phyloP scores from a whole-genome alignment of 2,329 filamentous ascomycete species.

The Sarocladium oryzae region DNA sequence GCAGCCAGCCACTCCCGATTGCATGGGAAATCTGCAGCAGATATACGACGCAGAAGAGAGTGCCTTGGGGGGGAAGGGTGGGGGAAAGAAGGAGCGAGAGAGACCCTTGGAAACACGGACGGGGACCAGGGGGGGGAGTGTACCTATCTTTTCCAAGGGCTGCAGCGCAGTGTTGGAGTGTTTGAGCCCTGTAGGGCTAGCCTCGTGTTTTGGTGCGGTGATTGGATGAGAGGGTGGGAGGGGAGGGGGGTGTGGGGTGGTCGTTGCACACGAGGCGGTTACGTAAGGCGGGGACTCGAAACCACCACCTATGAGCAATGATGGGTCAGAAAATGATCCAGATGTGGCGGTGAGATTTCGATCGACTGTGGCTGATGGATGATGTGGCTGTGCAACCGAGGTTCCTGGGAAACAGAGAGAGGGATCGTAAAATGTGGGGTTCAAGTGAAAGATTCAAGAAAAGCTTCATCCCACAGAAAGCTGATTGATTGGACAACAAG shows the following conservation, averaged over 20 bases:
- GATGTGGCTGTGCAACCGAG: too few species aligned
- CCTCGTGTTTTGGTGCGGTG: slow-evolving; percentile 5
- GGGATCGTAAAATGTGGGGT: slow-evolving; percentile 1
- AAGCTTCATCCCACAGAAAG: not conserved
- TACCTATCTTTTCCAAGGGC: too few species aligned
- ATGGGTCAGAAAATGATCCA: not conserved
- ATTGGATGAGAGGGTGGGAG: not conserved
- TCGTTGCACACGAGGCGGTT: not conserved
- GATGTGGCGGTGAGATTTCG: slow-evolving; percentile 8
- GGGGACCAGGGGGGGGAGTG: too few species aligned
- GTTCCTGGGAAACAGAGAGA: too few species aligned
- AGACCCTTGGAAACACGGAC: too few species aligned
- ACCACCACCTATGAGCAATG: not conserved
- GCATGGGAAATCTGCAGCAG: too few species aligned
- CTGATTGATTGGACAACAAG: too few species aligned
- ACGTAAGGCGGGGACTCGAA: not conserved
- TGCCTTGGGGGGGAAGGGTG: too few species aligned
- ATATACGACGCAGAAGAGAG: too few species aligned
- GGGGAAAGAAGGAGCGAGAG: too few species aligned
- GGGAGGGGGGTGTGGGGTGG: not conserved
- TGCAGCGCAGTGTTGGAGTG: not conserved
- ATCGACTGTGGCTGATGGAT: too few species aligned
- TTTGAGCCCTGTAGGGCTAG: slow-evolving; percentile 8
- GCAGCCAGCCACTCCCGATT: too few species aligned
- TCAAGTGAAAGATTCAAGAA: not conserved